phyloP scores from a whole-genome alignment of 257 asterid species.

The Lantana camara region DNA sequence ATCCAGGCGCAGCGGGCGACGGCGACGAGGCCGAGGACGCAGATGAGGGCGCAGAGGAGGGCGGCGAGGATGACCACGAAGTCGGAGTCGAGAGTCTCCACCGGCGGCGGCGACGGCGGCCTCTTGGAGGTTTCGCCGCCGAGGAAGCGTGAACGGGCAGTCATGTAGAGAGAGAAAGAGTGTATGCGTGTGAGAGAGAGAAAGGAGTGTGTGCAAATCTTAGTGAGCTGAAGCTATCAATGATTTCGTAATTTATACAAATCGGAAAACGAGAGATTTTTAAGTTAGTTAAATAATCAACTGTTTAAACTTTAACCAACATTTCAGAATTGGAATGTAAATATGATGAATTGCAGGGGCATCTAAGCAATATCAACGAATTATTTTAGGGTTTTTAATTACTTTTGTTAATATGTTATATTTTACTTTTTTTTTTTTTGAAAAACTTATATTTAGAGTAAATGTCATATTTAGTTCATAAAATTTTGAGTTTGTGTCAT shows the following conservation, averaged over 20 bases:
- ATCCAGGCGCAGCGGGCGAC: conserved; percentile 59
- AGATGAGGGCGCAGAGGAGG: conserved; percentile 55
- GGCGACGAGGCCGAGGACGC: conserved; percentile 61
- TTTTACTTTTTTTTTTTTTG: no score
- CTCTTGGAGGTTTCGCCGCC: conserved; percentile 41
- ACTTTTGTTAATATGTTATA: no score
- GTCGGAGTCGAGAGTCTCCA: conserved; percentile 39
- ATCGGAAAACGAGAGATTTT: not conserved
- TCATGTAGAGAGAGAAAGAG: conserved; percentile 34
- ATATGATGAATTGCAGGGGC: conserved; percentile 19
- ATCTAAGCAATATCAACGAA: conserved; percentile 5
- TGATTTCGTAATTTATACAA: not conserved
- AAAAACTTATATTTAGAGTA: no score
- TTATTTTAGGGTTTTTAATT: not conserved
- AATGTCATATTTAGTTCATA: no score
- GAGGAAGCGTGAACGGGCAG: conserved; percentile 45
- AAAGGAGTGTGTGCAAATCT: conserved; percentile 15
- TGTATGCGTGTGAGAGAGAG: conserved; percentile 21
- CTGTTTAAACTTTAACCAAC: conserved; percentile 33
- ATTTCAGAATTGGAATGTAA: conserved; percentile 2
- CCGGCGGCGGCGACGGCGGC: conserved; percentile 29
- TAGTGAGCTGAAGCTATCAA: conserved; percentile 9
- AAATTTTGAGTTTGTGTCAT: no score
- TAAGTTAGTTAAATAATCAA: not conserved
- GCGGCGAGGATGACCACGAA: conserved; percentile 54